Conservation (phyloP, 2,329 filamentous ascomycete genomes). For the Aureobasidium sp. region DNA sequence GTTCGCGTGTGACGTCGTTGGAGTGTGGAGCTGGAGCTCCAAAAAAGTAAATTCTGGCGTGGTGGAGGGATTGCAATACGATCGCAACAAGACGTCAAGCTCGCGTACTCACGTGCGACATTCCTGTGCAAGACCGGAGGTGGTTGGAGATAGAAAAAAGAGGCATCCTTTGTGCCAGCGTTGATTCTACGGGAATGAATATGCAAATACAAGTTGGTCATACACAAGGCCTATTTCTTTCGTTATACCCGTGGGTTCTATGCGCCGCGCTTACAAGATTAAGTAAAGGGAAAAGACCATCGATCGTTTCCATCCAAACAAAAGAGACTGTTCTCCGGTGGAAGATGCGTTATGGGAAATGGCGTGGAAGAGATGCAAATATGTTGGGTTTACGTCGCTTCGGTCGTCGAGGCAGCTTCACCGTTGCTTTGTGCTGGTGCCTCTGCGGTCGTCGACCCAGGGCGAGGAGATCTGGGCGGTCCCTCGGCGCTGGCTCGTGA, state of each 20-base stretch:
- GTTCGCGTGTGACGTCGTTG: background rate
- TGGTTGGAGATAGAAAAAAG: background rate
- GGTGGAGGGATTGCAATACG: background rate
- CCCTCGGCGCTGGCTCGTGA: conserved; percentile 8
- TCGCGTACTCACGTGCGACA: background rate
- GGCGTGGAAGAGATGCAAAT: background rate
- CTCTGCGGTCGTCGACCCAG: background rate
- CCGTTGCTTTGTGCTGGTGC: background rate
- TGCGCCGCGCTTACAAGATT: conserved; percentile 3
- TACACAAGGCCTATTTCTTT: background rate
- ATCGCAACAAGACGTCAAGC: background rate
- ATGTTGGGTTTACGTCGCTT: background rate
- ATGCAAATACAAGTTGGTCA: conserved; percentile 1
- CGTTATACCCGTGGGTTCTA: background rate
- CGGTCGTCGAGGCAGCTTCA: background rate
- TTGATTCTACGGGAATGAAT: background rate
- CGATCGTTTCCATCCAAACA: background rate
- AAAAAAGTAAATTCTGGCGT: background rate
- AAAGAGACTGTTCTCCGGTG: background rate
- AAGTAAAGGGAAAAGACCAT: background rate
- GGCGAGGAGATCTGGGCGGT: background rate
- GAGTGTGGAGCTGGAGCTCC: background rate
- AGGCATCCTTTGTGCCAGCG: background rate
- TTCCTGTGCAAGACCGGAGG: background rate
- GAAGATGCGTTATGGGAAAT: background rate